Evolutionary conservation across 305 asterid genomes (phyloP).

Genomic region (Vinca major): DNA sequence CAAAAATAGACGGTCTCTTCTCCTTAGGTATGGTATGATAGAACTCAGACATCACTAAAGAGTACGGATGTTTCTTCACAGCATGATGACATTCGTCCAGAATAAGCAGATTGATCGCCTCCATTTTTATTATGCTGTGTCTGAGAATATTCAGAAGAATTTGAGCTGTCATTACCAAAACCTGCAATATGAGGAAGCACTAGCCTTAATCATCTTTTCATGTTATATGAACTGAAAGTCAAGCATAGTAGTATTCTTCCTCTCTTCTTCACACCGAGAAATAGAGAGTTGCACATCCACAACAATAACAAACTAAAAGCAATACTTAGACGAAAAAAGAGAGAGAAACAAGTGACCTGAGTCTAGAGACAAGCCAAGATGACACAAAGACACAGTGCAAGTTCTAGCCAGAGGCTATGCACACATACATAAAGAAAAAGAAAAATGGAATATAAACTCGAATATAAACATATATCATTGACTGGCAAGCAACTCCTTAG

Average conservation of each 20-base stretch:
- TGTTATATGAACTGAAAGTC: conserved; percentile 3
- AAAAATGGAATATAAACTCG: no score
- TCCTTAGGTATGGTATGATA: conserved; percentile 84
- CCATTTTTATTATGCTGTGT: conserved; percentile 97
- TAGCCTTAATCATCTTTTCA: conserved; percentile 11
- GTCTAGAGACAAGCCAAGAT: neutral
- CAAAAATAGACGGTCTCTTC: conserved; percentile 93
- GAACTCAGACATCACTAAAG: conserved; percentile 98
- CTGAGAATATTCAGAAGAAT: conserved; percentile 93
- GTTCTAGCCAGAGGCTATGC: neutral
- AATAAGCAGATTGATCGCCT: conserved; percentile 79
- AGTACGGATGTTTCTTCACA: conserved; percentile 98
- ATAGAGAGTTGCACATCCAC: neutral
- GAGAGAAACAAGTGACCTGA: neutral
- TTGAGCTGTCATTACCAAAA: conserved; percentile 99
- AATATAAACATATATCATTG: no score
- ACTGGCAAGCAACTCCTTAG: neutral
- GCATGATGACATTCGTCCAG: conserved; percentile 99
- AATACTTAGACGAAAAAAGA: neutral
- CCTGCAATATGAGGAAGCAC: conserved; percentile 39
- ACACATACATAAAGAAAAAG: neutral
- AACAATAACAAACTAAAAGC: neutral
- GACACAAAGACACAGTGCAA: neutral
- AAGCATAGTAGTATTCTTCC: neutral
- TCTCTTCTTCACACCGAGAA: neutral